Base-by-base conservation (phyloP, 2,329 filamentous ascomycete species). In the Byssoonygena ceratinophila region DNA sequence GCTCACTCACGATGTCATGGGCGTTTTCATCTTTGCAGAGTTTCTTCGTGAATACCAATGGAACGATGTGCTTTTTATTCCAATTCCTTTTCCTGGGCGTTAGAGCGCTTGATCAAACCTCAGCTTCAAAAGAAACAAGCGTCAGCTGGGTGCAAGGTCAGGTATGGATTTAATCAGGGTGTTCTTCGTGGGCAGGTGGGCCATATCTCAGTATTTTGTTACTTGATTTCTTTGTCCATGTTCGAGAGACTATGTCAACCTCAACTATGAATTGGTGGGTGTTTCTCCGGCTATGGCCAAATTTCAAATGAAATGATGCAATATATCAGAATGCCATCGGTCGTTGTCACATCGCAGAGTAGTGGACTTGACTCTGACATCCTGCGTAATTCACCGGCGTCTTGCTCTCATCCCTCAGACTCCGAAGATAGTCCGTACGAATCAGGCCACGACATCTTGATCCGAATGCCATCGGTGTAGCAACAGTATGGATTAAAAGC, bases 161-260 rank as follows among this genome's bases (percentile, higher is more conserved):
- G 31, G 31, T 27, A 52, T 52, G 50, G 43, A 52, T 52, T 47
- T 52, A 47, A 52, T 52, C 34, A 41, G 43, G 50, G 50, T 52
- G 32, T 51, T 51, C 11, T 40, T 47, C 25, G 49, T 46, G 50
- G 50, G 32, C 41, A 51, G 45, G 40, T 44, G 29, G 47, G 22
- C 41, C 34, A 52, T 46, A 29, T 29, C 4, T 44, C 48, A 43
- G n/a, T 51, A 27, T 23, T 40, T 36, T 12, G 39, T 47, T 52
- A 40, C 29, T 39, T 52, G 50, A 46, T 32, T 46, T 52, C 50
- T 46, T 32, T 46, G 34, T 40, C 34, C 23, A 46, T 52, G 23
- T 46, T 40, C 18, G 22, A 32, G 50, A 23, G 23, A 29, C 36
- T 34, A 46, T 46, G 36, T 47, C 41, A 41, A 40, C 25, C 36